Conservation (phyloP, 2,329 filamentous ascomycete genomes). For the Pyrenochaeta sp. region DNA sequence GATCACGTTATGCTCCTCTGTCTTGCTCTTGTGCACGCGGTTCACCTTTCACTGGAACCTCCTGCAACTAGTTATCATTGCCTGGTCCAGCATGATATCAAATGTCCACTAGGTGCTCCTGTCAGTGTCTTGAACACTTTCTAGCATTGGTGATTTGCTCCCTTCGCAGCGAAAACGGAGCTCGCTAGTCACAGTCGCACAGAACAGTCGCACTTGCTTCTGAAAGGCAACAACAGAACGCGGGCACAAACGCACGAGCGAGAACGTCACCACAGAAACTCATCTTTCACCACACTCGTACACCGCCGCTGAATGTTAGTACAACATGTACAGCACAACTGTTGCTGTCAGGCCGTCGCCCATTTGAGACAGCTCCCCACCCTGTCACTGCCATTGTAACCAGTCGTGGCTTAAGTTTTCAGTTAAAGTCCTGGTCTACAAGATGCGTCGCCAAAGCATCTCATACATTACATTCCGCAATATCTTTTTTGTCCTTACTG, state of each 20-base stretch:
- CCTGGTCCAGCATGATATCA: too few species aligned
- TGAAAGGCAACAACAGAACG: background rate
- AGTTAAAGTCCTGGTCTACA: background rate
- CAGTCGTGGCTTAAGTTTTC: background rate
- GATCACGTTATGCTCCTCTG: too few species aligned
- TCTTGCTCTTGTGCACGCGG: too few species aligned
- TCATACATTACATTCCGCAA: slow-evolving; percentile 38
- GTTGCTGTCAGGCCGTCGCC: background rate
- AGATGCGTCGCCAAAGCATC: slow-evolving; percentile 2
- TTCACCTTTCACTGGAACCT: too few species aligned
- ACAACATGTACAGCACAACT: background rate
- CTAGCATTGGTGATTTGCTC: background rate
- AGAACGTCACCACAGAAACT: background rate
- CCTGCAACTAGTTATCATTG: too few species aligned
- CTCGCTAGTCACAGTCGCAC: background rate
- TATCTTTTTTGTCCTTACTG: slow-evolving; percentile 62
- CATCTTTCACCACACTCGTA: background rate
- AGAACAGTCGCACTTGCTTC: background rate
- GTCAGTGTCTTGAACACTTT: too few species aligned
- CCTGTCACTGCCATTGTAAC: background rate
- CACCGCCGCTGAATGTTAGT: background rate
- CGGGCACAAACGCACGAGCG: background rate
- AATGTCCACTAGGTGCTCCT: too few species aligned
- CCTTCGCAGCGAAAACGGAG: background rate
- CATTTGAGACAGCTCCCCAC: background rate